These are phyloP conservation scores for Fusarium tricinctum DNA, from an alignment of 2,329 filamentous ascomycete species.

Conservation along the genomic window DNA sequence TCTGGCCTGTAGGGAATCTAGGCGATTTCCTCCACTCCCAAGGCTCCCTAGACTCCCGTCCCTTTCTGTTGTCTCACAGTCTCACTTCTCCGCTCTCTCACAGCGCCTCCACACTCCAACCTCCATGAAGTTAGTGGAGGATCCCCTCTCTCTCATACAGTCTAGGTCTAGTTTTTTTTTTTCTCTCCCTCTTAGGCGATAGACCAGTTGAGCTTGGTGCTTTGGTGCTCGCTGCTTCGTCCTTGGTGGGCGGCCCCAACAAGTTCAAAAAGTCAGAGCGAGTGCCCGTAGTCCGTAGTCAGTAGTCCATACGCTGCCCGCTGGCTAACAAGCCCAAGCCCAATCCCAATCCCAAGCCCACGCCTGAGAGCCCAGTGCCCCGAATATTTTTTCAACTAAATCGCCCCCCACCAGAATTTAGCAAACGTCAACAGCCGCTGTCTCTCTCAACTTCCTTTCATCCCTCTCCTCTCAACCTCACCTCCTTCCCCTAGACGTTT, in stretches of 20 bases:
- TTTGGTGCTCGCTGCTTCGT: conserved; percentile 1
- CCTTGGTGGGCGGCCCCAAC: neutral
- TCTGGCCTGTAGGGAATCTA: neutral
- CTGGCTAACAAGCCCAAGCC: conserved; percentile 30
- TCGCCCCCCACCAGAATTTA: conserved; percentile 59
- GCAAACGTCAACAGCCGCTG: conserved; percentile 55
- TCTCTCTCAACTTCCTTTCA: conserved; percentile 54
- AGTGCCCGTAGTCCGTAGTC: neutral
- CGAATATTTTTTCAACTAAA: conserved; percentile 55
- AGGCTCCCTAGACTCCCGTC: conserved; percentile 29
- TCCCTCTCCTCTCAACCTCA: conserved; percentile 52
- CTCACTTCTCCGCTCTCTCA: conserved; percentile 46
- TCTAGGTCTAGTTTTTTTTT: conserved; percentile 37
- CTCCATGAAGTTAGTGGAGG: conserved; percentile 27
- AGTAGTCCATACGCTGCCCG: neutral
- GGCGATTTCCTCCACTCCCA: conserved; percentile 4
- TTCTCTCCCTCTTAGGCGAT: conserved; percentile 33
- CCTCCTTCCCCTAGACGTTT: conserved; percentile 49
- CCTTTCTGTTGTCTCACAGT: conserved; percentile 45
- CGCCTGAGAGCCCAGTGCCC: conserved; percentile 45
- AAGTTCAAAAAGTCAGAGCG: conserved; percentile 11
- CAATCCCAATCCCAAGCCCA: conserved; percentile 31
- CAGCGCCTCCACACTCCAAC: conserved; percentile 44
- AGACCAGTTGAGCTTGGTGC: conserved; percentile 50
- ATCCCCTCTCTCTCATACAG: conserved; percentile 45